Base-by-base conservation (phyloP, 2,329 filamentous ascomycete genomes). In the Mycogone perniciosa region DNA sequence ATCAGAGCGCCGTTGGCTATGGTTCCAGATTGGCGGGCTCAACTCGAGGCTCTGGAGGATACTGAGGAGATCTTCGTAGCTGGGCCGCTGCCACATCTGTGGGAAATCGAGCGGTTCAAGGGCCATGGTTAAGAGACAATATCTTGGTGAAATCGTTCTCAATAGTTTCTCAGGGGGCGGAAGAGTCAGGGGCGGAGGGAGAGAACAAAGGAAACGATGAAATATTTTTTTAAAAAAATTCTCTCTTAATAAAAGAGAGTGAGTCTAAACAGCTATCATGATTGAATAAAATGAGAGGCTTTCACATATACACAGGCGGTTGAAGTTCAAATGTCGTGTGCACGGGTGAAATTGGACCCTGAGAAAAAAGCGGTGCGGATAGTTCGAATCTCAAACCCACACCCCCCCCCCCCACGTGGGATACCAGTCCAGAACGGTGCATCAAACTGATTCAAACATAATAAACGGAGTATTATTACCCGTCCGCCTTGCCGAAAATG, bases 21-120 rank as follows among this genome's bases (percentile, higher is more conserved):
- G 67, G 49, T 80, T 80, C 87, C 86, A 91, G 48, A 84, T 78
- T 4, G 80, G 80, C 26, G 88, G 88, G 49, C 81, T 76, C 34
- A 86, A 71, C 52, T 81, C 77, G 34, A 96, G 76, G 30, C 80
- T 71, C 33, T 79, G 70, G n/a, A 96, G 79, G 29, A 81, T 80
- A 29, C 75, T 69, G 45, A 89, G 69, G 42, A 96, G 76, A 4
- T 77, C 74, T 31, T 74, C 70, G 52, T 81, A 84, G 20, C 82
- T 74, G 6, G 91, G 91, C 62, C 81, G 85, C 60, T 85, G 80
- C 77, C 90, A 89, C 55, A 92, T 76, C 62, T 90, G 88, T n/a
- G 90, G 89, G 29, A 96, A 80, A 62, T 92, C 87, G 52, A 69
- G 68, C 51, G 69, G 60, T 48, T 69, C 62, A 31, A 68, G 56